Evolutionary conservation across 352 stramenopile species (phyloP).

Genomic region (Phytophthora kernoviae): DNA sequence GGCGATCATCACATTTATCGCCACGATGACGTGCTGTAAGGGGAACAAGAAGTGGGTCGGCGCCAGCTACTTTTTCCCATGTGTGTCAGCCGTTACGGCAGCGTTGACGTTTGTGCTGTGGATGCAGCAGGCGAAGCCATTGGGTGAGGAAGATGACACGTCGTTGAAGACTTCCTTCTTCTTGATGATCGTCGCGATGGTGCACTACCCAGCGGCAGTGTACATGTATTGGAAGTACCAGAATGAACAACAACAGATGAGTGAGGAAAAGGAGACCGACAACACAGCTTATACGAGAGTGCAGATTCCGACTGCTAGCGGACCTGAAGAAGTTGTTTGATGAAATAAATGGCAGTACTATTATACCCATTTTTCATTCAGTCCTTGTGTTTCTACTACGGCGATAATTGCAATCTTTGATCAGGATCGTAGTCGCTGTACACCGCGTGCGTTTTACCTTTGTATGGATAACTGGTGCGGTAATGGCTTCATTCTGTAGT

Average conservation of each 20-base stretch:
- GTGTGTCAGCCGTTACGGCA: slow-evolving; percentile 16
- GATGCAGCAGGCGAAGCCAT: slow-evolving; percentile 47
- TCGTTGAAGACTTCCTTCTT: slow-evolving; percentile 60
- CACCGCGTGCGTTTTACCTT: no score
- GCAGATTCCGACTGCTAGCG: not conserved
- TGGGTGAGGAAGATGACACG: slow-evolving; percentile 64
- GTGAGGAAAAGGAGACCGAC: slow-evolving; percentile 7
- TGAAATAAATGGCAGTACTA: not conserved
- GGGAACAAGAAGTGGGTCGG: slow-evolving; percentile 28
- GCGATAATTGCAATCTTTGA: no score
- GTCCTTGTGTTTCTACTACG: not conserved
- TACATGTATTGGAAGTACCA: slow-evolving; percentile 42
- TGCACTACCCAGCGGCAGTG: slow-evolving; percentile 53
- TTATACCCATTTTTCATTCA: not conserved
- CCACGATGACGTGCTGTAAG: slow-evolving; percentile 55
- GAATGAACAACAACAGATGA: slow-evolving; percentile 11
- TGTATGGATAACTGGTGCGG: no score
- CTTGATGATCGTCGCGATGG: slow-evolving; percentile 56
- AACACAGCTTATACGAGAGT: slow-evolving; percentile 9
- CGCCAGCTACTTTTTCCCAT: slow-evolving; percentile 23
- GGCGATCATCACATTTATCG: slow-evolving; percentile 51
- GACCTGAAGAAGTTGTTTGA: not conserved
- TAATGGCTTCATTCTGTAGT: no score
- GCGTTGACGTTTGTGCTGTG: slow-evolving; percentile 43
- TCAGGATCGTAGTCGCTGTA: no score